Evolutionary conservation across 768 basidiomycete species (phyloP), one percentile per base, ranked within the genome.

Genomic region (Macrolepiota dolichaula): DNA sequence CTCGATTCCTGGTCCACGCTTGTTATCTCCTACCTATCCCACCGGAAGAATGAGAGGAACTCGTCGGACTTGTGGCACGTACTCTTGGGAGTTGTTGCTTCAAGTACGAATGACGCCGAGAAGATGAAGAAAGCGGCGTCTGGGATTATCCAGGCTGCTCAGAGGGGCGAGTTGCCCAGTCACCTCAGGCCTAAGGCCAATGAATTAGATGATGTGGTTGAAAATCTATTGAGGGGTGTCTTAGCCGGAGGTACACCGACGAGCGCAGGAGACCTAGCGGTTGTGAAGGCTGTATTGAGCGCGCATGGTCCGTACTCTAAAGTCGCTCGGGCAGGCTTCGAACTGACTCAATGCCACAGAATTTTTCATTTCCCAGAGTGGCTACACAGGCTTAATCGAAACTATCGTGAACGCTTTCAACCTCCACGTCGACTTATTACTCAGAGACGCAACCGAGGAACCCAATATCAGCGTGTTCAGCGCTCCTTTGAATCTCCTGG

Each of bases 1-100:
- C 65, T 86, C 56, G 67, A 61, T 4, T 62, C 71, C 1, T 79
- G 79, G 1, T 79, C 82, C 0, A 53, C 73, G 1, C 72, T 87
- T 0, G 69, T 88, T 4, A 70, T 83, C 2, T 72, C 78, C 0
- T 91, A 89, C 63, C 73, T 91, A 24, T 62, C 71, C 9, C 70
- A 81, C 63, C 76, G 84, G 4, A 72, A 76, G 19, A 64, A 71
- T 10, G 69, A 77, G n/a, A 49, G 42, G 2, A 71, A 64, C 5
- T 69, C 74, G 24, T 58, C 70, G 25, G 47, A 62, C 2, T 69
- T 84, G 10, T 89, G 85, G 85, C 77, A 77, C 49, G 66, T 71
- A 2, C 71, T 88, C 17, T 76, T 91, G 1, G 67, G 69, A 0
- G 72, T 71, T 10, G 59, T 86, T 11, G 77, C 81, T 1, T 52